phyloP scores from a whole-genome alignment of 2,329 filamentous ascomycete species.

The Phyllosticta citribraziliensis region DNA sequence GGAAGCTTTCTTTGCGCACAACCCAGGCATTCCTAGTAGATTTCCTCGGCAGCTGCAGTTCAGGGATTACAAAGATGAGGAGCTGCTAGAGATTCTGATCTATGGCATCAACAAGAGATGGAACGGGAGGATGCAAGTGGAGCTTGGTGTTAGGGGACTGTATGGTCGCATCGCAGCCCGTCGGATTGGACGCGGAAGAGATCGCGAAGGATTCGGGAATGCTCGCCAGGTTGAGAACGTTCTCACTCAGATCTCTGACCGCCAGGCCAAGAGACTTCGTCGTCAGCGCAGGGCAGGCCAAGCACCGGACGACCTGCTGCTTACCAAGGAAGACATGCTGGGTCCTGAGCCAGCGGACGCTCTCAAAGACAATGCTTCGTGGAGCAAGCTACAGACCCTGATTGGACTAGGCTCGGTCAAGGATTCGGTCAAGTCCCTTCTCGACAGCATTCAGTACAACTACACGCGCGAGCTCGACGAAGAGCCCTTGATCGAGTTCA shows the following conservation, averaged over 20 bases:
- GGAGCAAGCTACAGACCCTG: slow-evolving; percentile 47
- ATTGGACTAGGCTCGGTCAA: slow-evolving; percentile 56
- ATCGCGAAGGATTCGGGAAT: slow-evolving; percentile 61
- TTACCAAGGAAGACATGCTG: slow-evolving; percentile 61
- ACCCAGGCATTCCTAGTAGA: slow-evolving; percentile 59
- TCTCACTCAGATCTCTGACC: slow-evolving; percentile 42
- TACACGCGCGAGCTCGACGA: slow-evolving; percentile 57
- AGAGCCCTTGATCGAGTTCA: slow-evolving; percentile 48
- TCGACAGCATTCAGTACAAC: slow-evolving; percentile 55
- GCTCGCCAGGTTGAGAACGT: slow-evolving; percentile 58
- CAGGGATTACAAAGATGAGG: slow-evolving; percentile 55
- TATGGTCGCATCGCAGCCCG: slow-evolving; percentile 54
- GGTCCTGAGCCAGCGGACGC: slow-evolving; percentile 54
- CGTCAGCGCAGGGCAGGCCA: slow-evolving; percentile 34
- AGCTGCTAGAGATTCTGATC: slow-evolving; percentile 53
- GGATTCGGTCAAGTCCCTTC: slow-evolving; percentile 44
- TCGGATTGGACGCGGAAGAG: slow-evolving; percentile 52
- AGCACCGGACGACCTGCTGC: slow-evolving; percentile 45
- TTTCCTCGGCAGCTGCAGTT: slow-evolving; percentile 60
- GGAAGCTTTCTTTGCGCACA: slow-evolving; percentile 67
- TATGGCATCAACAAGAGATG: slow-evolving; percentile 47
- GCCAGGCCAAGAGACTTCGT: slow-evolving; percentile 49
- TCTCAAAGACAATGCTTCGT: slow-evolving; percentile 44
- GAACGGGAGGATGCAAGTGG: slow-evolving; percentile 45
- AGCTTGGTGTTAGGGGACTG: slow-evolving; percentile 49